phyloP scores from a whole-genome alignment of 1,139 yeast genomes.

The Chernovozyma aurita region DNA sequence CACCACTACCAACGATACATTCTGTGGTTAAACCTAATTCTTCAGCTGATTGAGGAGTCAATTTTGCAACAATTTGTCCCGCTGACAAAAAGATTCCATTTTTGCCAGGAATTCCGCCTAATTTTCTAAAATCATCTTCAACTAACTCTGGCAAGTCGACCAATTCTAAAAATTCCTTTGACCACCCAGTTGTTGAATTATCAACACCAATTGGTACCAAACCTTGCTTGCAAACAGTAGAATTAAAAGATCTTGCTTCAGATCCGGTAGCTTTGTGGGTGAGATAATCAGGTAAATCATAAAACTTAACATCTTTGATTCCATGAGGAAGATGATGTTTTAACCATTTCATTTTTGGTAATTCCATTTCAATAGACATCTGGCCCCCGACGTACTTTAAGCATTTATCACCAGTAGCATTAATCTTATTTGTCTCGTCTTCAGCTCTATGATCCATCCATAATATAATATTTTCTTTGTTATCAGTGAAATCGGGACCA shows the following conservation, averaged over 20 bases:
- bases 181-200: slow-evolving; percentile 85
- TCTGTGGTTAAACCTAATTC: slow-evolving; percentile 77
- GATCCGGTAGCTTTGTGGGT: slow-evolving; percentile 87
- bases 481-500: slow-evolving; percentile 81
- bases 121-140: slow-evolving; percentile 67
- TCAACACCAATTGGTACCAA: slow-evolving; percentile 90
- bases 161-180: slow-evolving; percentile 61
- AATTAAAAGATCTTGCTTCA: slow-evolving; percentile 83
- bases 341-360: slow-evolving; percentile 96
- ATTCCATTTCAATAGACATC: slow-evolving; percentile 97
- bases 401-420: slow-evolving; percentile 72
- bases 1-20: slow-evolving; percentile 90
- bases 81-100: slow-evolving; percentile 77
- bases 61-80: slow-evolving; percentile 80
- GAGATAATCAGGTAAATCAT: slow-evolving; percentile 86
- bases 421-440: slow-evolving; percentile 78
- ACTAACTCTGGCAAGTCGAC: slow-evolving; percentile 75
- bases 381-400: slow-evolving; percentile 94
- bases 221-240: slow-evolving; percentile 94
- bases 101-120: slow-evolving; percentile 79
- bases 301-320: slow-evolving; percentile 70
- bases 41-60: slow-evolving; percentile 64
- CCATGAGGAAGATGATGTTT: slow-evolving; percentile 76
- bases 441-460: slow-evolving; percentile 99
- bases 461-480: slow-evolving; percentile 74